Conservation (phyloP, 805 yeast genomes). For the Wickerhamomyces mucosus region DNA sequence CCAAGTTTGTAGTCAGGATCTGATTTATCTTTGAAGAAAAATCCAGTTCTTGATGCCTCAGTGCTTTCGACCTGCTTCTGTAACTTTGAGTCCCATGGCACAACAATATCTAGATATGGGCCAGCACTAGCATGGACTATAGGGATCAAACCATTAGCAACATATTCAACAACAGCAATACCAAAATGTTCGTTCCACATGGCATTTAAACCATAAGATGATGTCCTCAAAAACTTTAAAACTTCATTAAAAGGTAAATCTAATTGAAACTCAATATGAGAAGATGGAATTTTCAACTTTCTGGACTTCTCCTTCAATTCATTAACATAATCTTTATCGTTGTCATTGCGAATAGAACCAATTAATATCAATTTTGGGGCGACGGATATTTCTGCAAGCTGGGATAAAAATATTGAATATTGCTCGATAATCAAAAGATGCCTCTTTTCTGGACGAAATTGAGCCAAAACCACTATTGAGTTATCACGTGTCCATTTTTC, state of each 20-base stretch:
- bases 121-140: slow-evolving; percentile 94
- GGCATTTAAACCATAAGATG: slow-evolving; percentile 78
- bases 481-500: slow-evolving; percentile 23
- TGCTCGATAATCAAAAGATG: slow-evolving; percentile 62
- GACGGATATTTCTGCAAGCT: slow-evolving; percentile 1
- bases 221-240: slow-evolving; percentile 37
- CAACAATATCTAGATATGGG: slow-evolving; percentile 80
- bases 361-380: slow-evolving; percentile 58
- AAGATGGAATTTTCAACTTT: slow-evolving; percentile 31
- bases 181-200: slow-evolving; percentile 99
- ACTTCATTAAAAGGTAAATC: slow-evolving; percentile 70
- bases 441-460: slow-evolving; percentile 92
- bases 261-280: slow-evolving; percentile 43
- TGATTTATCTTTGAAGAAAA: slow-evolving; percentile 57
- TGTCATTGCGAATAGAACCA: slow-evolving; percentile 73
- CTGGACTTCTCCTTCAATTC: slow-evolving; percentile 35
- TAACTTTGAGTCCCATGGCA: slow-evolving; percentile 32
- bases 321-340: slow-evolving; percentile 53
- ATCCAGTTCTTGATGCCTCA: slow-evolving; percentile 52
- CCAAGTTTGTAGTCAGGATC: slow-evolving; percentile 59
- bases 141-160: slow-evolving; percentile 80
- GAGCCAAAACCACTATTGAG: slow-evolving; percentile 52
- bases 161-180: slow-evolving; percentile 89
- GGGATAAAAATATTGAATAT: slow-evolving; percentile 42
- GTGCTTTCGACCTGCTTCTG: slow-evolving; percentile 3